Base-by-base conservation (phyloP, 192 early-diverging fungal species). In the Dimargaris verticillata region DNA sequence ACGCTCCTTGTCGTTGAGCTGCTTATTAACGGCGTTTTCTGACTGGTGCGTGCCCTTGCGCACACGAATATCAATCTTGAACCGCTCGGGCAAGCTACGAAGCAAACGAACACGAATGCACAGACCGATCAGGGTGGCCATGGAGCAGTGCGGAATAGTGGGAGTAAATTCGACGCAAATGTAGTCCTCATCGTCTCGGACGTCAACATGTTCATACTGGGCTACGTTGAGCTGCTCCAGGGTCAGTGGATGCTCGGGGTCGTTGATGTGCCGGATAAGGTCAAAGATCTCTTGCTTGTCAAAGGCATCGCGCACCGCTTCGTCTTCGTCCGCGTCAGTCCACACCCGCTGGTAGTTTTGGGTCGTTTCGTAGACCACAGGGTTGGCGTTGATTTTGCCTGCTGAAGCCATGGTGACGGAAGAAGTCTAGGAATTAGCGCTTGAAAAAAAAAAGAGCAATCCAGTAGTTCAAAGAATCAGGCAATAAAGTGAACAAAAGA, bases 1-100 rank as follows among this genome's bases (percentile, higher is more conserved):
- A 24, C 95, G 79, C 63, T 99, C 95, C 80, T 99, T 99, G 66
- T 97, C 93, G 74, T 99, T 98, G 60, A 98, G 75, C 69, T 98
- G 95, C 72, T 96, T 98, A 70, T 98, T 98, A 61, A 98, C 92
- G 57, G 90, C 88, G 44, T 76, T 71, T 70, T 98, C 95, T 11
- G 87, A 89, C 68, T 98, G 93, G 75, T 98, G 95, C 9, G 93
- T 93, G 53, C 95, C 95, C 64, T 91, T 78, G 22, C 83, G 79
- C 28, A 98, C 89, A 13, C 73, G 74, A 48, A 98, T 93, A 73
- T 93, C 91, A 6, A 97, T 84, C 76, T 95, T 96, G 78, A 91
- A 99, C 38, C 92, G 76, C 43, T 82, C 83, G 5, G 93, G 92
- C 61, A 96, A 70, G 53, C 83, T 82, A 55, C 92, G 76, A 47